These are phyloP conservation scores for Hawksworthiomyces lignivorus DNA, from an alignment of 2,329 filamentous ascomycete genomes.

Conservation along the genomic window DNA sequence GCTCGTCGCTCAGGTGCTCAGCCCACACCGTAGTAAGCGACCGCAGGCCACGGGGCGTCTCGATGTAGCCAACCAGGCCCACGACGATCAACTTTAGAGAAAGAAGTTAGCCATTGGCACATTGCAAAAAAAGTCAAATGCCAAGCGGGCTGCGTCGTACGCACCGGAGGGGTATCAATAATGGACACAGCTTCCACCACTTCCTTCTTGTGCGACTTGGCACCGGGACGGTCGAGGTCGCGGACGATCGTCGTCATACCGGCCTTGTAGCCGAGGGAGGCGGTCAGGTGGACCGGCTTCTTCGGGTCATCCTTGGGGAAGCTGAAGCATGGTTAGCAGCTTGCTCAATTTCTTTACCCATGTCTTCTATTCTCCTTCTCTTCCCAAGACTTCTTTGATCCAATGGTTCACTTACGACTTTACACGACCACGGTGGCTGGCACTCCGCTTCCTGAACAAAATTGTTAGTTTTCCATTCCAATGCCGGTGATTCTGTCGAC, in stretches of 20 bases:
- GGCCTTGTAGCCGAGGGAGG: slow-evolving; percentile 99
- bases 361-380: neutral
- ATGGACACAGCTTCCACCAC: slow-evolving; percentile 81
- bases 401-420: slow-evolving; percentile 68
- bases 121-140: slow-evolving; percentile 20
- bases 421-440: slow-evolving; percentile 49
- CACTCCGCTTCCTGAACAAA: slow-evolving; percentile 16
- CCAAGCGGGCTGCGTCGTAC: slow-evolving; percentile 77
- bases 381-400: too few species aligned
- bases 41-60: slow-evolving; percentile 98
- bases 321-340: slow-evolving; percentile 32
- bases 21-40: slow-evolving; percentile 99
- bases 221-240: slow-evolving; percentile 96
- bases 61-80: slow-evolving; percentile 99
- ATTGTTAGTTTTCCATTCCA: slow-evolving; percentile 11
- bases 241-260: slow-evolving; percentile 99
- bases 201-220: slow-evolving; percentile 99
- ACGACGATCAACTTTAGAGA: slow-evolving; percentile 90
- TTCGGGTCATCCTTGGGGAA: slow-evolving; percentile 99
- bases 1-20: slow-evolving; percentile 96
- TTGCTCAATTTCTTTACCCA: neutral
- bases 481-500: too few species aligned
- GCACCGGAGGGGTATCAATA: slow-evolving; percentile 92
- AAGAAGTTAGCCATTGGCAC: slow-evolving; percentile 65
- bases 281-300: slow-evolving; percentile 98